Base-by-base conservation (phyloP, 2,329 filamentous ascomycete genomes). In the Trichoderma cornu-damae region DNA sequence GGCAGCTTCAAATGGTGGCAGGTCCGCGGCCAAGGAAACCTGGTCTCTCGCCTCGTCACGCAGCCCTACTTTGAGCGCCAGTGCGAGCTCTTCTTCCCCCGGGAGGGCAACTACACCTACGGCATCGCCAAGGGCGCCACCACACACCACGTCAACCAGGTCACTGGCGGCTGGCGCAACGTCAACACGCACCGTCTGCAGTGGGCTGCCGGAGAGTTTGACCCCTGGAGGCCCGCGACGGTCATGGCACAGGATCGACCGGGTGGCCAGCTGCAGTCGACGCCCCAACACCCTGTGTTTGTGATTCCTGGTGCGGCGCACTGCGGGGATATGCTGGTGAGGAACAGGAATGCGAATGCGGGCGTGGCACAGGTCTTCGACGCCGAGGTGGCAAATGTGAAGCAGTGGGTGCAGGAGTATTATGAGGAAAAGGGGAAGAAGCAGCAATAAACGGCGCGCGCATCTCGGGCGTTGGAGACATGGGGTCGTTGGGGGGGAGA, bases 211-310 rank as follows among this genome's bases (percentile, higher is more conserved):
- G 83, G 78, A 42, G 73, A 82, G 67, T 80, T 73, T 56, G 83
- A 86, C 65, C 83, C 83, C 5, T 86, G 83, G 83, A 73, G 77
- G 32, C 75, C 79, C 3, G 75, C 78, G 0, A 76, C 76, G 3
- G 76, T 85, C 0, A 78, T 76, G 1, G 80, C 79, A 16, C 71
- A 75, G 24, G 76, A 77, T 65, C 73, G 82, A 18, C 80, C 81
- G 0, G 79, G 75, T 5, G 83, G 83, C 0, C 80, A 81, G 1
- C 66, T 84, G 14, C 12, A 68, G 55, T 75, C 76, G 9, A 80
- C 76, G 0, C 24, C 66, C 0, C 64, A 77, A 24, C 73, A 75
- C 1, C 82, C 83, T 0, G 72, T 84, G 9, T 72, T 77, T 53
- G 62, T 85, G 18, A 78, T 86, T 44, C 75, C 77, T 0, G 76